Base-by-base conservation (phyloP, 768 basidiomycete species). In the Tylopilus plumbeoviolaceoides region DNA sequence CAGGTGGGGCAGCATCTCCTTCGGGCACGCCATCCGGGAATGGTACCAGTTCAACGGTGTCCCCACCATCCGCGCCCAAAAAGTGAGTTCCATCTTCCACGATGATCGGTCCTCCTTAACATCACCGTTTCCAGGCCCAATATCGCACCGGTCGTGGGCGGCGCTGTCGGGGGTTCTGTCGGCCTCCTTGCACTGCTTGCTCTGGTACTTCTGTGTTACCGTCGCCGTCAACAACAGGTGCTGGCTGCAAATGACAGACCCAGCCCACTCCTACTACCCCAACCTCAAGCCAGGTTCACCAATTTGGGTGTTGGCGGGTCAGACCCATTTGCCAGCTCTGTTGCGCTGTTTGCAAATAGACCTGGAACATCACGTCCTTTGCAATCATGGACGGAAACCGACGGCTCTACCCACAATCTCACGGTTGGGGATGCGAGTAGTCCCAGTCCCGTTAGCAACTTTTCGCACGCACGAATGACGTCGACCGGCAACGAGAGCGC, bases 121-220 rank as follows among this genome's bases (percentile, higher is more conserved):
- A 11, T 27, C 27, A 2, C 15, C n/a, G 20, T 38, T 14, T 18
- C 20, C 12, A 67, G 65, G n/a, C 36, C 12, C 14, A 53, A 56
- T n/a, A 15, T 60, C n/a, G 57, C 47, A 38, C 46, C 47, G 31
- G 7, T 64, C 9, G 60, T 38, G 18, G 64, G 64, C 0, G 57
- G 58, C 33, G 53, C 30, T 3, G 51, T 28, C n/a, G 65, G 59
- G 17, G 64, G 65, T n/a, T 56, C 14, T 30, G 17, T 48, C 14
- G 58, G 55, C 27, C 35, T 66, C 15, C 41, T 65, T 1, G 60
- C 38, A 15, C 50, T 67, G 2, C 18, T 57, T 50, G 57, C 11
- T 8, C 39, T 64, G n/a, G 48, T 27, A 3, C 28, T 56, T 0
- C 50, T 53, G 20, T 66, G 39, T 38, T 30, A 49, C 48, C 55